Evolutionary conservation across 441 rosid species (phyloP).

Genomic region (Arabidopsis hybrid): DNA sequence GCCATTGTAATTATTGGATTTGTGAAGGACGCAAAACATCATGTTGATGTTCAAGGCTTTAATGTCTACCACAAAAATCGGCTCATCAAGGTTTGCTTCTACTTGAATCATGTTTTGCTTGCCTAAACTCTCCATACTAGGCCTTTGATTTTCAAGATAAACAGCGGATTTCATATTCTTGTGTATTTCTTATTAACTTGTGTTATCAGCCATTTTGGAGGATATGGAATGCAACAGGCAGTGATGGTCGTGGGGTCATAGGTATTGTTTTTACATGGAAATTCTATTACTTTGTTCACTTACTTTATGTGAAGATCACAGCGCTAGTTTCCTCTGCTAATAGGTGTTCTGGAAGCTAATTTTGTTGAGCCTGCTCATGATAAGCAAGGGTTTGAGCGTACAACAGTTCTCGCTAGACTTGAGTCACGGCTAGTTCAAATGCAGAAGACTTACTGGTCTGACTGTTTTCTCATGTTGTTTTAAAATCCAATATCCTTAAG

Average conservation of each 20-base stretch:
- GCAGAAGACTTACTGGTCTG: constrained; percentile 92
- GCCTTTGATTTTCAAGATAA: not conserved
- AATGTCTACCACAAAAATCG: constrained; percentile 98
- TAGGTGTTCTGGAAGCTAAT: constrained; percentile 90
- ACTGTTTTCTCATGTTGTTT: constrained; percentile 22
- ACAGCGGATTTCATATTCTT: not conserved
- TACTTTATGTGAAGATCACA: constrained; percentile 14
- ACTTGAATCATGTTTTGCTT: constrained; percentile 20
- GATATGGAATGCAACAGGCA: constrained; percentile 94
- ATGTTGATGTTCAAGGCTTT: constrained; percentile 96
- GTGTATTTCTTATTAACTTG: not conserved
- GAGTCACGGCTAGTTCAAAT: constrained; percentile 69
- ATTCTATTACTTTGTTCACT: constrained; percentile 29
- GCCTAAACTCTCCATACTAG: not conserved
- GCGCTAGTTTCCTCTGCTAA: constrained; percentile 38
- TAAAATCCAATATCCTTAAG: constrained; percentile 1
- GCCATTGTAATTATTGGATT: constrained; percentile 91
- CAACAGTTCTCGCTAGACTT: constrained; percentile 73
- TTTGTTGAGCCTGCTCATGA: constrained; percentile 88
- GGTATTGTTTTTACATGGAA: constrained; percentile 52
- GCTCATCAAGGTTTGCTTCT: constrained; percentile 78
- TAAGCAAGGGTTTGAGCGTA: constrained; percentile 85
- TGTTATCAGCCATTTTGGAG: constrained; percentile 94
- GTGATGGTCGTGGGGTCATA: constrained; percentile 96
- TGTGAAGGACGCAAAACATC: constrained; percentile 95